These are phyloP conservation scores for Triangularia verruculosa DNA, from an alignment of 2,329 filamentous ascomycete species.

Conservation along the genomic window DNA sequence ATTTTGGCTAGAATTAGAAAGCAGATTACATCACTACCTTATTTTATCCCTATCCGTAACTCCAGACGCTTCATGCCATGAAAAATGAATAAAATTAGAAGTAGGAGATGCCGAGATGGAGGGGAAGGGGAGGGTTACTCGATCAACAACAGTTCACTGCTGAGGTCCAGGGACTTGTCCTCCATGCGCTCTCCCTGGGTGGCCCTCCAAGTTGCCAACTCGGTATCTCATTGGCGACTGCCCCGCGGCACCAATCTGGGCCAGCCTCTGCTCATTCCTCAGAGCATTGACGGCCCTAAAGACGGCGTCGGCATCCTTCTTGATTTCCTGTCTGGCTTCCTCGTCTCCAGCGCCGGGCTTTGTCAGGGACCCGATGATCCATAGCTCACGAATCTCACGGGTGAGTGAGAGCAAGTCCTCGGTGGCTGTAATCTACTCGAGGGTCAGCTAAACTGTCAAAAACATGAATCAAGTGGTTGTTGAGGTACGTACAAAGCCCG, in stretches of 20 bases:
- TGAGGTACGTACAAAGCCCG: neutral
- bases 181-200: neutral
- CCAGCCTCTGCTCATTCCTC: neutral
- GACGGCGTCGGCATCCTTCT: neutral
- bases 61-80: neutral
- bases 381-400: neutral
- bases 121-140: too few species aligned
- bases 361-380: conserved; percentile 35
- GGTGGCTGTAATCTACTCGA: neutral
- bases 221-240: neutral
- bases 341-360: conserved; percentile 42
- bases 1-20: neutral
- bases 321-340: conserved; percentile 30
- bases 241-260: neutral
- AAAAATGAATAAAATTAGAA: neutral
- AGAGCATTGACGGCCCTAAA: neutral
- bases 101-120: neutral
- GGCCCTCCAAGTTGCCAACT: neutral
- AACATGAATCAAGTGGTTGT: neutral
- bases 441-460: neutral
- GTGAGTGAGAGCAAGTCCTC: neutral
- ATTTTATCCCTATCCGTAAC: neutral
- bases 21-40: neutral
- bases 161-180: neutral
- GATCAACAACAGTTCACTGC: neutral